These are phyloP conservation scores for Suhomyces xylopsoci DNA, from an alignment of 805 yeast species.

Conservation along the genomic window DNA sequence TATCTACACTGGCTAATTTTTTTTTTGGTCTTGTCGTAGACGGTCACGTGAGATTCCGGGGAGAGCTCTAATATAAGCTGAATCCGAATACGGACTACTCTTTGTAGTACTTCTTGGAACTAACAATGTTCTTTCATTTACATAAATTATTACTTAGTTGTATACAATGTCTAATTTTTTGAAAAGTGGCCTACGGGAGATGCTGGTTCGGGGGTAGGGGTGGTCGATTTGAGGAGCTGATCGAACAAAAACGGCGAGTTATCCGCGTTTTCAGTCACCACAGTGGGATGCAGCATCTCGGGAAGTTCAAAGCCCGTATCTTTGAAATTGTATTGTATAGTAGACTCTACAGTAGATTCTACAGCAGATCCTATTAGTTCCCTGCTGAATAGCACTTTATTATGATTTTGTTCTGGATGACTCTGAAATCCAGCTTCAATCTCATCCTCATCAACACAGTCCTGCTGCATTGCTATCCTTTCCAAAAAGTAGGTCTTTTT, in stretches of 20 bases:
- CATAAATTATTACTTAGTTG: too few species aligned
- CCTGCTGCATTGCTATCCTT: slow-evolving; percentile 39
- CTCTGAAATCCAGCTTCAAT: neutral
- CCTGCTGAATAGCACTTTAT: neutral
- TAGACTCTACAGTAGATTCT: neutral
- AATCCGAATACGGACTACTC: neutral
- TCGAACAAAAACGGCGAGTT: neutral
- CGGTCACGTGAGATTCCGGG: neutral
- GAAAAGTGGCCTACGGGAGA: neutral
- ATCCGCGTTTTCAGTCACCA: neutral
- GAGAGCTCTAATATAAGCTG: neutral
- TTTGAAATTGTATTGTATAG: neutral
- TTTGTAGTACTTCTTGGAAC: too few species aligned
- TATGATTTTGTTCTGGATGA: neutral
- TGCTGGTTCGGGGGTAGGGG: neutral
- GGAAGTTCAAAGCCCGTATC: neutral
- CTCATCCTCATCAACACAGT: slow-evolving; percentile 9
- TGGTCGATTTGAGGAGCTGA: neutral
- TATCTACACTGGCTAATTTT: neutral
- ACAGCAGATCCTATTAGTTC: neutral
- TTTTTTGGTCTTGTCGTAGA: neutral
- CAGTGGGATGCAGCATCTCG: neutral
- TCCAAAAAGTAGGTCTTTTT: slow-evolving; percentile 17
- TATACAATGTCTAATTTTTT: too few species aligned
- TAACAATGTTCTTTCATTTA: too few species aligned